phyloP scores from a whole-genome alignment of 225 moss, liverwort and hornwort genomes.

The Bryum argenteum region DNA sequence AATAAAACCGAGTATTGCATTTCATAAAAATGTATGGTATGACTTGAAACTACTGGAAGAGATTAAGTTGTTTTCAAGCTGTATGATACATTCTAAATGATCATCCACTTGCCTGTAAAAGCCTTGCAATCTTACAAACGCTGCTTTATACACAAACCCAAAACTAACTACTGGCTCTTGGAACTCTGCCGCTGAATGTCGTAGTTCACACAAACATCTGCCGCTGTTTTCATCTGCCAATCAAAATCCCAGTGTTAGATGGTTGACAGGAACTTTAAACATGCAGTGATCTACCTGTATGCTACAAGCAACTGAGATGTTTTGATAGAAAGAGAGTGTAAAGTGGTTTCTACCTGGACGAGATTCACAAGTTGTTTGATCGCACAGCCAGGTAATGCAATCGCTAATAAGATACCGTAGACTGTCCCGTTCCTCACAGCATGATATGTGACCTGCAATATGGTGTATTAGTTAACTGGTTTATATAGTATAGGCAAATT shows the following conservation, averaged over 20 bases:
- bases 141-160: constrained; percentile 17
- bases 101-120: constrained; percentile 13
- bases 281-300: neutral
- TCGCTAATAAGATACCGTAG: constrained; percentile 38
- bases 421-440: constrained; percentile 42
- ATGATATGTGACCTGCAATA: constrained; percentile 37
- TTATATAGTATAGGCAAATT: neutral
- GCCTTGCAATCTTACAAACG: constrained; percentile 9
- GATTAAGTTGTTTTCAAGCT: constrained; percentile 13
- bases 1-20: neutral
- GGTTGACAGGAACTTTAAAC: neutral
- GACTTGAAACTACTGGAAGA: constrained; percentile 11
- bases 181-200: constrained; percentile 35
- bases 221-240: constrained; percentile 43
- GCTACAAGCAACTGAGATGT: neutral
- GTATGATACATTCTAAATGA: constrained; percentile 30
- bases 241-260: neutral
- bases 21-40: neutral
- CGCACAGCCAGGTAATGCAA: constrained; percentile 72
- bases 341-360: constrained; percentile 55
- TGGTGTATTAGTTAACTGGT: constrained; percentile 5
- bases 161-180: constrained; percentile 31
- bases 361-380: constrained; percentile 78
- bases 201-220: constrained; percentile 45
- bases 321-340: neutral